Conservation (phyloP, 768 basidiomycete species). For the Nevesoporus exiguus region DNA sequence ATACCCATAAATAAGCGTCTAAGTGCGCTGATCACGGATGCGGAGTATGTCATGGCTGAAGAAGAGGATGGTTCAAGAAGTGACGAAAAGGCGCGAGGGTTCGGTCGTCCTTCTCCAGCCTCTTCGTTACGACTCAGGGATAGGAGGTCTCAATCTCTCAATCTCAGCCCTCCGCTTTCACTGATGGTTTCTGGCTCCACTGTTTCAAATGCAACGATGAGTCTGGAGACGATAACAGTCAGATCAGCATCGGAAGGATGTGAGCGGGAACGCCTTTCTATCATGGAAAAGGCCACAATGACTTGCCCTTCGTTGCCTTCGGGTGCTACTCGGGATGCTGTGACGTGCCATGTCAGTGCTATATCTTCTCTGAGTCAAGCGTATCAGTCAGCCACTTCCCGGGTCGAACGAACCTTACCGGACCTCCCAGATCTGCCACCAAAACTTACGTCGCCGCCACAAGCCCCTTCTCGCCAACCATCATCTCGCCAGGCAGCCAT, state of each 20-base stretch:
- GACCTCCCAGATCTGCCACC: conserved; percentile 25
- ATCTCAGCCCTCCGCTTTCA: conserved; percentile 37
- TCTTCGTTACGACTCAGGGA: conserved; percentile 46
- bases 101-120: conserved; percentile 39
- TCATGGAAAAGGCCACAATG: conserved; percentile 40
- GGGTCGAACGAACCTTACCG: conserved; percentile 29
- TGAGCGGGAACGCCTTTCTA: conserved; percentile 43
- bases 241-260: conserved; percentile 26
- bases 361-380: conserved; percentile 20
- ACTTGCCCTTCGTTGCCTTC: conserved; percentile 35
- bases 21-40: conserved; percentile 65
- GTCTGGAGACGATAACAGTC: conserved; percentile 29
- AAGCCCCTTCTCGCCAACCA: conserved; percentile 21
- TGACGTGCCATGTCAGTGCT: conserved; percentile 22
- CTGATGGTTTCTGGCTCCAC: conserved; percentile 26
- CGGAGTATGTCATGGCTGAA: conserved; percentile 64
- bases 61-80: conserved; percentile 43
- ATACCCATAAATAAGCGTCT: conserved; percentile 64
- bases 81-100: conserved; percentile 16
- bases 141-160: conserved; percentile 65
- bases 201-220: conserved; percentile 29
- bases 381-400: conserved; percentile 28
- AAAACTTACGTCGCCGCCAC: conserved; percentile 7
- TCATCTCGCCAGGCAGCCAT: conserved; percentile 62
- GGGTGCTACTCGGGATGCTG: conserved; percentile 24